Evolutionary conservation across 179 eudicot species (phyloP), one percentile per base, ranked within the genome.

Genomic region (Heliamphora pulchella): DNA sequence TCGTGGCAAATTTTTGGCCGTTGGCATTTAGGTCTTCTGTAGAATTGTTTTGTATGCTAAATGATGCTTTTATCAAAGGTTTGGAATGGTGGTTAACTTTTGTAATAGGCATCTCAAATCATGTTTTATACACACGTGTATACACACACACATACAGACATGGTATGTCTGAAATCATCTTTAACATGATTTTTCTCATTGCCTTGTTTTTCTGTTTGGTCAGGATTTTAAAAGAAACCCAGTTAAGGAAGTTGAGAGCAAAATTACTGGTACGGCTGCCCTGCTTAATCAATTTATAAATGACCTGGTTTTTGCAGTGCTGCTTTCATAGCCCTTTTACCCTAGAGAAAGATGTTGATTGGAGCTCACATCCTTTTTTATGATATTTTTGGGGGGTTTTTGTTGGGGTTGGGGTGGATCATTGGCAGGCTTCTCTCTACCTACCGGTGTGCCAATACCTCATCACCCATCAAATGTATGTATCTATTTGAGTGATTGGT

Each of bases 391-490:
- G 44, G 68, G 39, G 78, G 75, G 66, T 17, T 41, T 71, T 77
- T 76, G 64, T 14, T 79, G 62, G 58, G 74, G 74, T 53, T 43
- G 18, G 53, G 53, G 4, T 20, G 71, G 57, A 47, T 15, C 22
- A 73, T 85, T 83, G 74, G 69, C 91, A 91, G 97, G 87, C 76
- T 74, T 57, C 63, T 81, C 84, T 62, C 81, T 79, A 83, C 84
- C 76, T 44, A 59, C 71, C 51, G 80, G 80, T 84, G 75, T 78
- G 71, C 83, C 83, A 13, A 81, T 85, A 65, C 82, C 82, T 70
- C 74, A 71, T 50, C 74, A 53, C 3, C 58, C 80, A 74, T 81
- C 69, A 85, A 80, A 85, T 73, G 91, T 91, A 88, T 41, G 85
- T 80, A 71, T 74, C 70, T 69, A 22, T 55, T 14, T 58, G 39